These are phyloP conservation scores for Annulohypoxylon maeteangense DNA, from an alignment of 495 filamentous ascomycete species.

Conservation along the genomic window DNA sequence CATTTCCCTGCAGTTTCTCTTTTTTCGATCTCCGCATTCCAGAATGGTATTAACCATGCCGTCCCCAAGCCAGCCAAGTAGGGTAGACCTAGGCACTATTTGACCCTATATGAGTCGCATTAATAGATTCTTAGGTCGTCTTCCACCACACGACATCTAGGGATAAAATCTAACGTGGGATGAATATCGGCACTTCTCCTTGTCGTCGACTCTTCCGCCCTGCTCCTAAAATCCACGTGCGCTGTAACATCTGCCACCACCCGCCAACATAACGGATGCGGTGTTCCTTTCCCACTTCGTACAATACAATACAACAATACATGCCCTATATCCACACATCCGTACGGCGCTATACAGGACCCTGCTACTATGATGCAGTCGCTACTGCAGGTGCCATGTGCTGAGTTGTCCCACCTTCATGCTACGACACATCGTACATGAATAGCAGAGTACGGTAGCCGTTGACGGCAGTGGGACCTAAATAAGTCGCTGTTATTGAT, in stretches of 20 bases:
- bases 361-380: slow-evolving; percentile 41
- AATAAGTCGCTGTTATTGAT: slow-evolving; percentile 4
- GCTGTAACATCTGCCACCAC: slow-evolving; percentile 36
- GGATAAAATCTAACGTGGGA: slow-evolving; percentile 35
- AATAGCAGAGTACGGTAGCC: slow-evolving; percentile 8
- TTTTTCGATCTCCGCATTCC: slow-evolving; percentile 35
- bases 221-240: slow-evolving; percentile 38
- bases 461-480: slow-evolving; percentile 3
- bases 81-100: background rate
- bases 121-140: background rate
- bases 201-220: slow-evolving; percentile 28
- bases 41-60: slow-evolving; percentile 24
- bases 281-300: slow-evolving; percentile 39
- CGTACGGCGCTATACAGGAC: slow-evolving; percentile 20
- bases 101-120: slow-evolving; percentile 19
- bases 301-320: slow-evolving; percentile 39
- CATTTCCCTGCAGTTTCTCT: slow-evolving; percentile 21
- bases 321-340: slow-evolving; percentile 3
- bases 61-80: slow-evolving; percentile 11
- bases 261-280: slow-evolving; percentile 39
- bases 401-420: slow-evolving; percentile 42
- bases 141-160: background rate
- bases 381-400: slow-evolving; percentile 46
- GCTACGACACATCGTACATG: slow-evolving; percentile 23
- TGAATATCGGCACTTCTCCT: slow-evolving; percentile 36